Percentiles rank a stretch among this genome's conserved stretches.
Conservation (phyloP, 768 basidiomycete species). For the Pleurotus cornucopiae region DNA sequence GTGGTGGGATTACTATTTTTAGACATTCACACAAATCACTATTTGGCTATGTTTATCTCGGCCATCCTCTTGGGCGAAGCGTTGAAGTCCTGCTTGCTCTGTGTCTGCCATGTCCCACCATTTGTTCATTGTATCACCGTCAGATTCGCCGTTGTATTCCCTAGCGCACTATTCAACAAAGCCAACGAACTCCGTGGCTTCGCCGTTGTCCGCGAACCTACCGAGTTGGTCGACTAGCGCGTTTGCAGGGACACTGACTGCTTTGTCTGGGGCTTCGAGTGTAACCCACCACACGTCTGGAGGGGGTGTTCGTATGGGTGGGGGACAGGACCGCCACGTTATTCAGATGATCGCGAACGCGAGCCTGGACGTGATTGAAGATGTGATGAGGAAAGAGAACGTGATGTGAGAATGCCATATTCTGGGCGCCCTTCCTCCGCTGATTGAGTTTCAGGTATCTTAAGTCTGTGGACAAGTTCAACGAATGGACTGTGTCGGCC, state of each 20-base stretch:
- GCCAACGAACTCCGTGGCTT: conserved; percentile 52
- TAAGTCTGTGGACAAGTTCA: conserved; percentile 94
- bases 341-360: conserved; percentile 99
- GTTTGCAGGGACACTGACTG: conserved; percentile 85
- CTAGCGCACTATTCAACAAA: conserved; percentile 81
- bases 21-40: neutral
- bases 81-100: neutral
- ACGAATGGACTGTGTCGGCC: conserved; percentile 97
- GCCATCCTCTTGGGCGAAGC: neutral
- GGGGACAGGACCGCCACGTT: conserved; percentile 87
- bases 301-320: conserved; percentile 66
- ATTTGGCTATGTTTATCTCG: neutral
- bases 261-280: conserved; percentile 80
- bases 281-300: conserved; percentile 56
- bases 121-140: conserved; percentile 79
- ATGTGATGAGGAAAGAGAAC: conserved; percentile 80
- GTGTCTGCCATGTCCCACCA: conserved; percentile 71
- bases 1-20: neutral
- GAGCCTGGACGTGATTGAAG: conserved; percentile 92
- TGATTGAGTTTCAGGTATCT: conserved; percentile 65
- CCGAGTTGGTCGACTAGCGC: conserved; percentile 91
- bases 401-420: conserved; percentile 54
- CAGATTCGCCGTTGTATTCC: conserved; percentile 82
- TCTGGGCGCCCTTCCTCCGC: conserved; percentile 6
- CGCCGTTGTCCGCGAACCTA: conserved; percentile 75